Percentiles rank a stretch among this genome's conserved stretches.
Conservation (phyloP, 1,139 yeast species). For the Groenewaldozyma auringiensis region DNA sequence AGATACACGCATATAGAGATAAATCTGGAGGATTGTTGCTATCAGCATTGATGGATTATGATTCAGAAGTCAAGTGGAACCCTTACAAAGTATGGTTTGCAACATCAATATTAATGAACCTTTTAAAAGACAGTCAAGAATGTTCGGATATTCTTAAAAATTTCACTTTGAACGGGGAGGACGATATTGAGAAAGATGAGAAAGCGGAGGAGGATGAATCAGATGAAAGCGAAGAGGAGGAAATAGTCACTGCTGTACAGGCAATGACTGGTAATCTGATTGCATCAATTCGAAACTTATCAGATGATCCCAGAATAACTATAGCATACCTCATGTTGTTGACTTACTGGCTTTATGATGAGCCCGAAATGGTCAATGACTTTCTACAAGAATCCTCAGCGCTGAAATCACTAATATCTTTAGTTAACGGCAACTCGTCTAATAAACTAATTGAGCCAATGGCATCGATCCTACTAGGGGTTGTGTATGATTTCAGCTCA, state of each 20-base stretch:
- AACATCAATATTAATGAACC: constrained; percentile 51
- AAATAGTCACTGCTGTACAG: constrained; percentile 64
- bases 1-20: constrained; percentile 41
- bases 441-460: constrained; percentile 65
- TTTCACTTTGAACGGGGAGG: background rate
- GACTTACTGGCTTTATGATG: constrained; percentile 72
- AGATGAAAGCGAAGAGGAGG: constrained; percentile 55
- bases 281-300: constrained; percentile 46
- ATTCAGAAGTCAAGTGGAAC: constrained; percentile 64
- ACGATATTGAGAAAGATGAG: background rate
- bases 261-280: constrained; percentile 72
- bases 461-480: constrained; percentile 64
- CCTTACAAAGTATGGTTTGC: constrained; percentile 91
- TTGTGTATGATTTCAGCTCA: constrained; percentile 74
- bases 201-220: background rate
- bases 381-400: constrained; percentile 62
- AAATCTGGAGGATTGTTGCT: constrained; percentile 35
- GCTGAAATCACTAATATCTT: constrained; percentile 60
- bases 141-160: background rate
- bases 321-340: constrained; percentile 73
- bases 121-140: constrained; percentile 44
- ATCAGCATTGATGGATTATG: constrained; percentile 65
- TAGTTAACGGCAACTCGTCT: constrained; percentile 37
- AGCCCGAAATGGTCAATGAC: constrained; percentile 65
- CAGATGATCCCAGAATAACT: constrained; percentile 64